Evolutionary conservation across 1,284 basidiomycete species (phyloP), one percentile per base, ranked within the genome.

Genomic region (Fomitopsis palustris): DNA sequence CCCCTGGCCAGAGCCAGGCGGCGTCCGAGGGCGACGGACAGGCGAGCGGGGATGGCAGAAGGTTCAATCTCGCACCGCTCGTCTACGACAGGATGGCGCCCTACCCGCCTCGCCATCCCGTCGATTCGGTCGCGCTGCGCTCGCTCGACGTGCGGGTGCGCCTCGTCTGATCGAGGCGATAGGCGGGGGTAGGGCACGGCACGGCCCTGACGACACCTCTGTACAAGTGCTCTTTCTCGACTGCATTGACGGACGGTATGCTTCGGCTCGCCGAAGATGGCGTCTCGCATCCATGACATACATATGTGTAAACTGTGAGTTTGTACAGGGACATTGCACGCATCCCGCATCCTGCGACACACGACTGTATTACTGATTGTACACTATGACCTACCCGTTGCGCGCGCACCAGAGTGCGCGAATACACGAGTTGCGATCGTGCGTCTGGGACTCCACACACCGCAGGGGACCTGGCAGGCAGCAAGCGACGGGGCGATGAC

Each of bases 51-150:
- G 37, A 39, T 1, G 39, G 54, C 54, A 70, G 42, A 67, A 68
- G 12, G 49, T 52, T 2, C 21, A 31, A 29, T 29, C 49, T 52
- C 33, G 49, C 49, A n/a, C 72, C 72, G 31, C 63, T 73, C 27
- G 62, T 69, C 17, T 73, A 71, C 60, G 62, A 68, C 47, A 57
- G 69, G 54, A 62, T 57, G 16, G 62, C 61, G 4, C 68, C 70
- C 31, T 70, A 72, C 56, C 67, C 64, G 35, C 69, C 70, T 29
- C 69, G 74, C 17, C 73, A 73, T 54, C 72, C 74, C 14, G 64
- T 73, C 42, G 74, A 75, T 59, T 69, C 71, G 42, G 67, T 68
- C 37, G 71, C 70, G 1, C 61, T 75, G 39, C 71, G 74, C 3
- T 60, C 63, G 35, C 55, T 62, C 60, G 71, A 59, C 64, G 69